A percentile compares a stretch with the other conserved stretches of the same genome.
Conservation (phyloP, 2,329 filamentous ascomycete species). For the Monilinia fructicola region DNA sequence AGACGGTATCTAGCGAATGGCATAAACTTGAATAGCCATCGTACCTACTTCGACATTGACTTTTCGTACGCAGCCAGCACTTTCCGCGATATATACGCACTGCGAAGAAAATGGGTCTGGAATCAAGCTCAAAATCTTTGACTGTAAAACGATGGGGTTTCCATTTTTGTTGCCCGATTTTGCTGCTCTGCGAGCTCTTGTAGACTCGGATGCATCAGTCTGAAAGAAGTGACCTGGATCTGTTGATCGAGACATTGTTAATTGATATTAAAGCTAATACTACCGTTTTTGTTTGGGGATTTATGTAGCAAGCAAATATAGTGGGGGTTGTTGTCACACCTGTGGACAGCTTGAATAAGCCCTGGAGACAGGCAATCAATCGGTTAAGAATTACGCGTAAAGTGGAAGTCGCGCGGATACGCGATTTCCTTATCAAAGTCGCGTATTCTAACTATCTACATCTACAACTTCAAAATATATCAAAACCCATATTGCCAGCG, state of each 20-base stretch:
- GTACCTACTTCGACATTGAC: constrained; percentile 73
- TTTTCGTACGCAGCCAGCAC: constrained; percentile 74
- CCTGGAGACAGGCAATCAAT: neutral
- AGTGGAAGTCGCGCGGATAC: constrained; percentile 27
- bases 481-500: constrained; percentile 20
- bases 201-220: constrained; percentile 56
- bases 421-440: constrained; percentile 24
- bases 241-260: constrained; percentile 62
- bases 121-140: constrained; percentile 78
- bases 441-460: constrained; percentile 26
- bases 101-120: constrained; percentile 62
- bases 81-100: constrained; percentile 78
- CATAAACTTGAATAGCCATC: constrained; percentile 8
- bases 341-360: no score
- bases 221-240: constrained; percentile 88
- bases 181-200: constrained; percentile 60
- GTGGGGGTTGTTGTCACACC: constrained; percentile 28
- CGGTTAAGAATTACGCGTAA: constrained; percentile 26
- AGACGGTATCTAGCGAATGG: constrained; percentile 3
- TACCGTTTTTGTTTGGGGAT: constrained; percentile 8
- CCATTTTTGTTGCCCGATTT: constrained; percentile 78
- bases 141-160: constrained; percentile 74
- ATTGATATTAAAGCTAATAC: neutral
- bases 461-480: constrained; percentile 23
- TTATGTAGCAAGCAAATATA: neutral